Percentiles rank a stretch among this genome's conserved stretches.
Conservation (phyloP, 345 rosid species). For the Carallia pectinifolia region DNA sequence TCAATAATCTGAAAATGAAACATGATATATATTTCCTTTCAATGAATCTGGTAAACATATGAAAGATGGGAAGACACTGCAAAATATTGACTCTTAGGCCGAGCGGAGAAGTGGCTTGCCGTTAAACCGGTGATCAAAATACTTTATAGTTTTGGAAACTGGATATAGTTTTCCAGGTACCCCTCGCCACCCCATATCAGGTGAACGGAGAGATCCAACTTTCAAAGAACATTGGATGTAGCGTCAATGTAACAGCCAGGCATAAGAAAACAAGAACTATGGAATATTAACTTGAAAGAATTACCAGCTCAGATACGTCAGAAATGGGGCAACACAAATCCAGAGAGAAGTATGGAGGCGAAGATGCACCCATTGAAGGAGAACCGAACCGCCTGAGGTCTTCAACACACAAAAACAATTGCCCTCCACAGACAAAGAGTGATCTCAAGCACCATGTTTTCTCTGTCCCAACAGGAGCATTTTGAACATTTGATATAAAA, state of each 20-base stretch:
- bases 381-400: conserved; percentile 66
- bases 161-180: too few species aligned
- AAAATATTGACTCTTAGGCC: too few species aligned
- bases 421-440: conserved; percentile 60
- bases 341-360: conserved; percentile 55
- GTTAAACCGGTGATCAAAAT: too few species aligned
- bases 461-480: conserved; percentile 40
- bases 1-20: conserved; percentile 52
- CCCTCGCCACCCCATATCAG: too few species aligned
- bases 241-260: not conserved
- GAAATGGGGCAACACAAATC: conserved; percentile 59
- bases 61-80: not conserved
- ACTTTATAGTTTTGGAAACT: too few species aligned
- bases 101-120: too few species aligned
- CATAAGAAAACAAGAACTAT: not conserved
- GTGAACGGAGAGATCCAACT: not conserved
- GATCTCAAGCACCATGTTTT: conserved; percentile 72
- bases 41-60: not conserved
- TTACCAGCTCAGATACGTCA: conserved; percentile 64
- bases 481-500: conserved; percentile 7
- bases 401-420: conserved; percentile 68
- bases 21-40: not conserved
- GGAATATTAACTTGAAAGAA: not conserved
- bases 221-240: not conserved
- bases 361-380: conserved; percentile 37